Evolutionary conservation across 805 yeast genomes (phyloP).

Genomic region (Babjeviella inositovora): DNA sequence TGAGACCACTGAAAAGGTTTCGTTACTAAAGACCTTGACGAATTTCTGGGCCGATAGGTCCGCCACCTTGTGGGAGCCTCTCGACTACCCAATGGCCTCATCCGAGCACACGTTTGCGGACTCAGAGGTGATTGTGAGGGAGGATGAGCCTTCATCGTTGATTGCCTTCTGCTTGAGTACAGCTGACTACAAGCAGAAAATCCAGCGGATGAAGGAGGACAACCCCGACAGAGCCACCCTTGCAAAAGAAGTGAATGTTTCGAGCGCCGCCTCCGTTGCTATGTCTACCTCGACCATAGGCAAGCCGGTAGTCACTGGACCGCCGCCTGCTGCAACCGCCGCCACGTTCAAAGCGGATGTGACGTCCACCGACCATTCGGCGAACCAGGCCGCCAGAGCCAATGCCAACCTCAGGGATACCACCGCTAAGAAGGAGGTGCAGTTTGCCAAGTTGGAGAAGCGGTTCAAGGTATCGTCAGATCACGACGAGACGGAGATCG

Average conservation of each 20-base stretch:
- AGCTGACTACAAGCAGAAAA: slow-evolving; percentile 60
- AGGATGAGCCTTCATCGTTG: slow-evolving; percentile 90
- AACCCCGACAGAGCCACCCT: too few relatives aligned
- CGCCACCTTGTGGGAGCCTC: slow-evolving; percentile 87
- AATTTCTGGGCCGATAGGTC: slow-evolving; percentile 97
- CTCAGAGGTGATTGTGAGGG: slow-evolving; percentile 84
- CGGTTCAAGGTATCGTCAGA: slow-evolving; percentile 17
- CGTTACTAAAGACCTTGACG: slow-evolving; percentile 69
- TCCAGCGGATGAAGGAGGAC: slow-evolving; percentile 17
- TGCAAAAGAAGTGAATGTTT: too few relatives aligned
- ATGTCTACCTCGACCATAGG: too few relatives aligned
- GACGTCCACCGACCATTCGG: too few relatives aligned
- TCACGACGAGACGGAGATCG: slow-evolving; percentile 22
- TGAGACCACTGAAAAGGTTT: slow-evolving; percentile 68
- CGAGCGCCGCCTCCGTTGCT: too few relatives aligned
- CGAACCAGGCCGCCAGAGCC: too few relatives aligned
- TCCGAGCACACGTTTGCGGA: slow-evolving; percentile 89
- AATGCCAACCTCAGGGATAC: slow-evolving; percentile 12
- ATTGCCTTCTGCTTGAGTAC: slow-evolving; percentile 87
- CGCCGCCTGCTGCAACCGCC: too few relatives aligned
- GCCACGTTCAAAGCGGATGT: too few relatives aligned
- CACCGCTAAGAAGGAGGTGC: slow-evolving; percentile 14
- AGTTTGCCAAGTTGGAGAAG: slow-evolving; percentile 21
- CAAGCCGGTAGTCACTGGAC: too few relatives aligned
- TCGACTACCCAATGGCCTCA: slow-evolving; percentile 65